phyloP scores from a whole-genome alignment of 768 basidiomycete species.

The Lactarius evosmus region DNA sequence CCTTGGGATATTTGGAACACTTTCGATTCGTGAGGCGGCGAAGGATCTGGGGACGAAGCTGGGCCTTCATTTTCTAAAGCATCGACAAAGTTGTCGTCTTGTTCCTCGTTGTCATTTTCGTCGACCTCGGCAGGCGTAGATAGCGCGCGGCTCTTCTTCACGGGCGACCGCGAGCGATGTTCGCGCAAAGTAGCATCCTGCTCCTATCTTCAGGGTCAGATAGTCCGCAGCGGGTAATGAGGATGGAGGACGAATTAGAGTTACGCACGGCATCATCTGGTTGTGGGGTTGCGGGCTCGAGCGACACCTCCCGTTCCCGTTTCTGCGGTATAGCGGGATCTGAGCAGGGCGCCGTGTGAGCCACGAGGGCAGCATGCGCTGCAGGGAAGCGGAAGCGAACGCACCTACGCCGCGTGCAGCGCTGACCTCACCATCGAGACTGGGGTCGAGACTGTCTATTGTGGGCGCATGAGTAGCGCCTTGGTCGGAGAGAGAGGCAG shows the following conservation, averaged over 20 bases:
- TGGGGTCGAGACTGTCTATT: constrained; percentile 6
- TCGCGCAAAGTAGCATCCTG: constrained; percentile 33
- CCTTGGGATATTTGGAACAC: constrained; percentile 74
- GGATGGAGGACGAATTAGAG: not conserved
- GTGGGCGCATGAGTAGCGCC: not conserved
- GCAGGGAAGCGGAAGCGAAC: constrained; percentile 8
- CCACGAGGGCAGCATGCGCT: not conserved
- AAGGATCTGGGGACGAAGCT: constrained; percentile 38
- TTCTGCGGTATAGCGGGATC: constrained; percentile 55
- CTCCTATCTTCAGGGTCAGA: constrained; percentile 8
- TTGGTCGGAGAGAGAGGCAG: not conserved
- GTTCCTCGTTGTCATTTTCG: constrained; percentile 47
- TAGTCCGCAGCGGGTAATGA: not conserved
- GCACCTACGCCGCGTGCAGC: constrained; percentile 24
- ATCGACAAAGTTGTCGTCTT: constrained; percentile 21
- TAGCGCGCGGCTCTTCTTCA: constrained; percentile 72
- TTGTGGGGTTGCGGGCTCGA: constrained; percentile 54
- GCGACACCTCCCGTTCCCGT: constrained; percentile 73
- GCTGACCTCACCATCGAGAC: constrained; percentile 20
- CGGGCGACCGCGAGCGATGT: constrained; percentile 57
- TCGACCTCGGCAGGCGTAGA: constrained; percentile 51
- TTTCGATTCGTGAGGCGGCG: constrained; percentile 78
- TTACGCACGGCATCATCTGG: constrained; percentile 36
- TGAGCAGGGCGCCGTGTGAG: constrained; percentile 30
- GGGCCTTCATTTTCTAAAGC: constrained; percentile 11